Evolutionary conservation across 2,329 filamentous ascomycete species (phyloP), one percentile per base, ranked within the genome.

Genomic region (Paracamarosporium sp.): DNA sequence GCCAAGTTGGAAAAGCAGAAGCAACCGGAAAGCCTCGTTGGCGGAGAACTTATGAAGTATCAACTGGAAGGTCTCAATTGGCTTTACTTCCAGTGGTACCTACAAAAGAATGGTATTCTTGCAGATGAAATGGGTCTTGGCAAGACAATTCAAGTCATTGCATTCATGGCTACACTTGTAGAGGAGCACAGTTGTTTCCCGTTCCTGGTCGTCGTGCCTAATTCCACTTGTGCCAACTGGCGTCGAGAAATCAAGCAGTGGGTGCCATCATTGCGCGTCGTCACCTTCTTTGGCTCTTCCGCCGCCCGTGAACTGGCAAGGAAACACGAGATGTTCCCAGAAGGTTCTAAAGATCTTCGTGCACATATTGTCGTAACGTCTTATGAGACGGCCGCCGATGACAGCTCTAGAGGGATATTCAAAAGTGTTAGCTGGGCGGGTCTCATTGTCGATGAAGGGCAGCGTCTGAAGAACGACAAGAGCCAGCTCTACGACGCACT

Each of bases 51-150:
- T 57, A 98, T 98, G 93, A 86, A 88, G 31, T 98, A 99, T 69
- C 95, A 99, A 73, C 79, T 96, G 43, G 91, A 97, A 57, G 95
- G 95, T 20, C 81, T 97, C 50, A 97, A 98, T 69, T 99, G 95
- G 93, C 85, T 99, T 2, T 89, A 97, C 57, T 93, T 91, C 74
- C 95, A 95, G 71, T 98, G 92, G 82, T 90, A 93, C 68, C 83
- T 86, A 50, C 84, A 88, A 65, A 88, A 91, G 70, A 98, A 95
- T 69, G 90, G 93, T 27, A 94, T 98, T 57, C 85, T 98, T 6
- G 95, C 95, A 0, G 95, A 99, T 71, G 95, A 99, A 73, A 99
- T 99, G 95, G 95, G 95, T 38, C 85, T 99, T 1, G 95, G 95
- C 30, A 99, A 99, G 80, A 99, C 95, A 0, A 92, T 99, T 30